phyloP scores from a whole-genome alignment of 305 asterid species.

The Fraxinus velutina region DNA sequence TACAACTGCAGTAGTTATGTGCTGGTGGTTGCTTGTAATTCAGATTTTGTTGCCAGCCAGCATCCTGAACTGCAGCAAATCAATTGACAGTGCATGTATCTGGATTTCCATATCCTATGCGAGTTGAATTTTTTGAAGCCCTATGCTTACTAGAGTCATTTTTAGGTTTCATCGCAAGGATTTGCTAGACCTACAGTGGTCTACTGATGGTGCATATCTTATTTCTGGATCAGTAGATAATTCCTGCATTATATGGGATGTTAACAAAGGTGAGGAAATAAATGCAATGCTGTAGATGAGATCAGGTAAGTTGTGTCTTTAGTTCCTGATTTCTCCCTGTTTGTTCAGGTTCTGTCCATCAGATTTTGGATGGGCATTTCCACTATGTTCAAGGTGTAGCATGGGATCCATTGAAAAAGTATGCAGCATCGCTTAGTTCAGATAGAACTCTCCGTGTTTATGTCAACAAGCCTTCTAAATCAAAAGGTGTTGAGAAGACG shows the following conservation, averaged over 20 bases:
- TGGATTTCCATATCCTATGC: neutral
- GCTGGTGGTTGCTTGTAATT: neutral
- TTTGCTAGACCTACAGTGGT: constrained; percentile 92
- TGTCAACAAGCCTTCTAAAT: constrained; percentile 66
- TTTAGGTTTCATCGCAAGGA: constrained; percentile 94
- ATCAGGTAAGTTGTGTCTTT: neutral
- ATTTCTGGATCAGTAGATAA: constrained; percentile 96
- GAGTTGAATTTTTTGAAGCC: neutral
- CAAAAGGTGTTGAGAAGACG: constrained; percentile 72
- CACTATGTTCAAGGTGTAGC: constrained; percentile 99
- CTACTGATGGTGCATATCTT: constrained; percentile 71
- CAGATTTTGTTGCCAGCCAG: neutral
- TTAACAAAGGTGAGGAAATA: constrained; percentile 54
- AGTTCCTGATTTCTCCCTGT: constrained; percentile 16
- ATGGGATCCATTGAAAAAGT: constrained; percentile 91
- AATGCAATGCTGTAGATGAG: constrained; percentile 8
- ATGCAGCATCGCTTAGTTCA: constrained; percentile 88
- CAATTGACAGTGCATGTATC: neutral
- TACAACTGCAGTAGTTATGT: neutral
- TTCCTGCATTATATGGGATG: constrained; percentile 95
- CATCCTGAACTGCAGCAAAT: neutral
- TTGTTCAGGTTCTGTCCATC: constrained; percentile 74
- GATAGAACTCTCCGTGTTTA: constrained; percentile 91
- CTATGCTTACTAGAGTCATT: constrained; percentile 23
- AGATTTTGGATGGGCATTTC: constrained; percentile 81